Conservation (phyloP, 116 monocot species). For the Cymodocea nodosa region DNA sequence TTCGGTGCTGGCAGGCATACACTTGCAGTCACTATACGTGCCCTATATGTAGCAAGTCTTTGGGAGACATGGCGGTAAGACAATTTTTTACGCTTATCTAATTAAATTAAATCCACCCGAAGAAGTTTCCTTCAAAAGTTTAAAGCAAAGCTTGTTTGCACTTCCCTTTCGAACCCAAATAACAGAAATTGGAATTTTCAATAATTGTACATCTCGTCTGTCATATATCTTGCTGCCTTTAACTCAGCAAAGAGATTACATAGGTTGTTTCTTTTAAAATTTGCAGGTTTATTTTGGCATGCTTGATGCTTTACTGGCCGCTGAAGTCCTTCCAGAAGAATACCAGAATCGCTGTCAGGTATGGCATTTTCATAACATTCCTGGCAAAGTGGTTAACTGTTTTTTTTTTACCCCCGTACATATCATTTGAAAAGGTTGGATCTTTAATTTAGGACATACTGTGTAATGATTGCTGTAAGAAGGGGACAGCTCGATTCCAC, state of each 20-base stretch:
- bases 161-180: no score
- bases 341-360: conserved; percentile 74
- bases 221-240: neutral
- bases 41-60: conserved; percentile 95
- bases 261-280: no score
- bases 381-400: neutral
- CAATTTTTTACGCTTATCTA: neutral
- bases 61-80: conserved; percentile 98
- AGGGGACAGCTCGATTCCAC: conserved; percentile 41
- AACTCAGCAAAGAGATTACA: no score
- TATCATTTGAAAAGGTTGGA: neutral
- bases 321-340: conserved; percentile 89
- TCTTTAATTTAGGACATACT: conserved; percentile 38
- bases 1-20: conserved; percentile 46
- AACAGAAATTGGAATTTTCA: neutral
- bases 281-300: conserved; percentile 91
- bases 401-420: neutral
- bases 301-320: conserved; percentile 84
- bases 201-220: neutral
- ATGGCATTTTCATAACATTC: neutral
- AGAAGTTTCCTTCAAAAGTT: neutral
- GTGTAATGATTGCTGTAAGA: conserved; percentile 58
- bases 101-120: neutral
- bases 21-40: conserved; percentile 95
- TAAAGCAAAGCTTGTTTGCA: neutral